Percentiles rank a stretch among this genome's conserved stretches.
Conservation (phyloP, 1,139 yeast genomes). For the Yueomyces sp. region DNA sequence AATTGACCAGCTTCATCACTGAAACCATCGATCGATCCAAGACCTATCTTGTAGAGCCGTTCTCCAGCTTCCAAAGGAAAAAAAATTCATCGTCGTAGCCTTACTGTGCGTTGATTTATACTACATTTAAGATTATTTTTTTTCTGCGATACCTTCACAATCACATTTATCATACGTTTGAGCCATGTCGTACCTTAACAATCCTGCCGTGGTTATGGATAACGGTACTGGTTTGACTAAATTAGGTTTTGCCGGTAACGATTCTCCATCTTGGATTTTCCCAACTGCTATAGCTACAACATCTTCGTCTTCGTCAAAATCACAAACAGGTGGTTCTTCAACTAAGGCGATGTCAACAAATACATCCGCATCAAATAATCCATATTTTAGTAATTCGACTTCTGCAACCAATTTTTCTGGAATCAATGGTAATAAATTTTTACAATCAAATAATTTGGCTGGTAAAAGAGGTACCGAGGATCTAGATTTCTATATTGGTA, state of each 20-base stretch:
- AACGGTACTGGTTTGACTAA: constrained; percentile 94
- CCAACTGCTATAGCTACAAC: constrained; percentile 94
- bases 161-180: neutral
- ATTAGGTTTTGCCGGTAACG: constrained; percentile 97
- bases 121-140: neutral
- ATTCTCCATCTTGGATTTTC: constrained; percentile 90
- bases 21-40: too few species aligned
- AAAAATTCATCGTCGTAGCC: too few species aligned
- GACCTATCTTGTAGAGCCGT: too few species aligned
- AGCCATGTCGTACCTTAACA: constrained; percentile 36
- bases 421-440: constrained; percentile 18
- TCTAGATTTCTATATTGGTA: constrained; percentile 89
- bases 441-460: constrained; percentile 37
- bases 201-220: constrained; percentile 93
- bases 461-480: constrained; percentile 88
- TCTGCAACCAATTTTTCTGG: constrained; percentile 24
- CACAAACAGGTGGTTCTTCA: constrained; percentile 15
- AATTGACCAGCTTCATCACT: too few species aligned
- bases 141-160: neutral
- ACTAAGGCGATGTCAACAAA: constrained; percentile 14
- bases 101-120: neutral
- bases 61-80: too few species aligned
- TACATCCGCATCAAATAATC: constrained; percentile 16
- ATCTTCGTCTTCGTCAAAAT: constrained; percentile 27
- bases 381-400: constrained; percentile 24